Conservation (phyloP, 306 rosid species). For the Dryas alaskensis region DNA sequence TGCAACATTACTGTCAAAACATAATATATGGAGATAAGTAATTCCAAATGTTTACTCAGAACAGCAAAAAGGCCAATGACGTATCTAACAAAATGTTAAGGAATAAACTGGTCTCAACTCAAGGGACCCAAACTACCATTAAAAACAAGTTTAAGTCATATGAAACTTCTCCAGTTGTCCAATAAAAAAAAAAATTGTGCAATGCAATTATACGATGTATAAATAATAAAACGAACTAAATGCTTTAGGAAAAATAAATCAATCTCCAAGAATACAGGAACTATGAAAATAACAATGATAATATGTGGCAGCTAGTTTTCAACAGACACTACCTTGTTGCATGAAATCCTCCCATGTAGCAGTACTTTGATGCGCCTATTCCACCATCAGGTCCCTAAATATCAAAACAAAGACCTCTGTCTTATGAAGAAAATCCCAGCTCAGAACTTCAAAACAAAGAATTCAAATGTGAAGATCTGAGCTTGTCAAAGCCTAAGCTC, state of each 20-base stretch:
- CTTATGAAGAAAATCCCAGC: conserved; percentile 11
- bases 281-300: conserved; percentile 1
- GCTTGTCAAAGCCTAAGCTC: conserved; percentile 60
- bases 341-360: conserved; percentile 91
- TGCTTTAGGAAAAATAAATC: background rate
- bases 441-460: conserved; percentile 11
- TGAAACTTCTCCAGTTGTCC: conserved; percentile 3
- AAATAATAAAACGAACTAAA: background rate
- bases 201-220: background rate
- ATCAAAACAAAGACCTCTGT: conserved; percentile 27
- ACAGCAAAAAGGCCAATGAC: conserved; percentile 5
- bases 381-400: conserved; percentile 97
- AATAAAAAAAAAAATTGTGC: background rate
- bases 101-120: background rate
- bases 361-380: conserved; percentile 81
- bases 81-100: background rate
- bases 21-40: conserved; percentile 21
- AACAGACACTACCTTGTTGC: conserved; percentile 72
- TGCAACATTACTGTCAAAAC: conserved; percentile 80
- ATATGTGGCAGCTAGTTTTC: background rate
- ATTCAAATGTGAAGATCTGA: conserved; percentile 30
- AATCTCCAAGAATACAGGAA: background rate
- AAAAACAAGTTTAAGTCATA: background rate
- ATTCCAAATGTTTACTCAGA: conserved; percentile 11
- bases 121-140: background rate